A percentile compares a stretch with the other conserved stretches of the same genome.
Evolutionary conservation across 306 rosid species (phyloP).

Genomic region (Corylus americana): DNA sequence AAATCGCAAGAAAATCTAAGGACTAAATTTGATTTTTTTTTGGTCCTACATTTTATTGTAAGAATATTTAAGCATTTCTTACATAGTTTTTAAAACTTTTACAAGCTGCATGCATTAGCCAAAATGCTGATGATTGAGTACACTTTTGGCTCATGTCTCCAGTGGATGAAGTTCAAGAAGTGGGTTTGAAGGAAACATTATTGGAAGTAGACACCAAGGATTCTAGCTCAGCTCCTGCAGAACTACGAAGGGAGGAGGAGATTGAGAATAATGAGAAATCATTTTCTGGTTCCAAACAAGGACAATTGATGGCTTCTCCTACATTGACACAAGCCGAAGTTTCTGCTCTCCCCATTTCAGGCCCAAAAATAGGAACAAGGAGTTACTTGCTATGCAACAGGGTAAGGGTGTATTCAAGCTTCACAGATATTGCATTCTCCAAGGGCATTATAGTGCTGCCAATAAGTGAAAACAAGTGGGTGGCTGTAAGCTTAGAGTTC

Average conservation of each 20-base stretch:
- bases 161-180: slow-evolving; percentile 29
- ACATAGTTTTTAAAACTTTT: background rate
- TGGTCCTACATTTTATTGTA: no score
- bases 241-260: slow-evolving; percentile 11
- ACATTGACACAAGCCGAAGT: slow-evolving; percentile 7
- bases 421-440: slow-evolving; percentile 36
- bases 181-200: slow-evolving; percentile 11
- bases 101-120: background rate
- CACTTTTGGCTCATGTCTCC: slow-evolving; percentile 7
- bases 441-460: slow-evolving; percentile 36
- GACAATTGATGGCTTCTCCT: slow-evolving; percentile 1
- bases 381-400: slow-evolving; percentile 44
- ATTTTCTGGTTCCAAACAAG: slow-evolving; percentile 11
- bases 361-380: slow-evolving; percentile 18
- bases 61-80: background rate
- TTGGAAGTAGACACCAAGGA: slow-evolving; percentile 16
- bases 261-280: background rate
- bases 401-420: slow-evolving; percentile 46
- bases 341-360: slow-evolving; percentile 9
- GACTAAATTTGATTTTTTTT: no score
- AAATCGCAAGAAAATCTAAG: no score
- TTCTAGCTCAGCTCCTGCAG: slow-evolving; percentile 13
- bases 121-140: background rate
- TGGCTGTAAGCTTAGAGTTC: slow-evolving; percentile 45
- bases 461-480: slow-evolving; percentile 46